phyloP scores from a whole-genome alignment of 495 filamentous ascomycete species.

The Penicillium tannophilum region DNA sequence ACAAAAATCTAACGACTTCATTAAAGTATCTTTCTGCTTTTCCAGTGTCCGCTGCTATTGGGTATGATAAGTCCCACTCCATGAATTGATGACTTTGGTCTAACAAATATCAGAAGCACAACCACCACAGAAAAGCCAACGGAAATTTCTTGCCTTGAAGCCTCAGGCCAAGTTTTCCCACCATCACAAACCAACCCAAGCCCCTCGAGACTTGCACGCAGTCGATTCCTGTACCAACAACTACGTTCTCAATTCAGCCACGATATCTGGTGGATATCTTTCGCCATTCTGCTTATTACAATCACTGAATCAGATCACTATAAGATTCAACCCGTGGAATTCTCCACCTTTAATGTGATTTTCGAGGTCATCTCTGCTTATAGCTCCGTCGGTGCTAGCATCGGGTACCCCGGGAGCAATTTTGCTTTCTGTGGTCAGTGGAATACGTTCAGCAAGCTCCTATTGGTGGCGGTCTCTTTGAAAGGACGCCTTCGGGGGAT shows the following conservation, averaged over 20 bases:
- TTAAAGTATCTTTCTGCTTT: conserved; percentile 62
- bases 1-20: conserved; percentile 11
- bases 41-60: conserved; percentile 56
- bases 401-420: conserved; percentile 65
- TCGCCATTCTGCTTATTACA: conserved; percentile 69
- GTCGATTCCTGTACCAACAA: conserved; percentile 58
- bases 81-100: not conserved
- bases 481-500: conserved; percentile 75
- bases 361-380: conserved; percentile 87
- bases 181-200: conserved; percentile 12
- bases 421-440: conserved; percentile 75
- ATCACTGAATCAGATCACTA: conserved; percentile 71
- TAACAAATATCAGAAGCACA: conserved; percentile 22
- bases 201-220: conserved; percentile 28
- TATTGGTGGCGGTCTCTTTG: conserved; percentile 74
- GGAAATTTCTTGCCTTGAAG: conserved; percentile 18
- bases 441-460: conserved; percentile 69
- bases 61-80: conserved; percentile 20
- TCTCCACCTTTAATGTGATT: conserved; percentile 82
- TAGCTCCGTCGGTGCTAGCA: conserved; percentile 78
- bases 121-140: conserved; percentile 61
- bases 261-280: conserved; percentile 82
- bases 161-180: conserved; percentile 43
- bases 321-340: conserved; percentile 63
- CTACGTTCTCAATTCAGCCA: conserved; percentile 79